A percentile compares a stretch with the other conserved stretches of the same genome.
These are phyloP conservation scores for Closterium sp. DNA, from an alignment of 139 green algal species.

Conservation along the genomic window DNA sequence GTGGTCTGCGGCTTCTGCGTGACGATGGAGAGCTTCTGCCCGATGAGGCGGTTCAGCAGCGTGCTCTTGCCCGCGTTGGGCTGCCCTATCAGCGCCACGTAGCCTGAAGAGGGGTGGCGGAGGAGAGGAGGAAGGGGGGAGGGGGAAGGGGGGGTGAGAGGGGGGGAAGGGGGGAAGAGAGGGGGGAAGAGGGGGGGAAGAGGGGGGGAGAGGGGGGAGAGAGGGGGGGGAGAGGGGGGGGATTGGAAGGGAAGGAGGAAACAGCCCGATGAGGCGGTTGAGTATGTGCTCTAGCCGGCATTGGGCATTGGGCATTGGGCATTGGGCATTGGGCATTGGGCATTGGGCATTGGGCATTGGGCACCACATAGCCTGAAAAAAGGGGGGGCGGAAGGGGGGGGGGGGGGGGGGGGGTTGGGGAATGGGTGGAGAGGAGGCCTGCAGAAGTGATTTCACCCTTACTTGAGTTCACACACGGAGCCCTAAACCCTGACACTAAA, in stretches of 20 bases:
- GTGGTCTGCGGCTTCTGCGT: constrained; percentile 93
- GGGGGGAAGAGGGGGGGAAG: background rate
- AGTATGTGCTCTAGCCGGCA: too few species aligned
- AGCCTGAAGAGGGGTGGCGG: constrained; percentile 18
- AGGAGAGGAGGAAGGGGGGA: too few species aligned
- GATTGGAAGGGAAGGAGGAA: too few species aligned
- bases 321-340: too few species aligned
- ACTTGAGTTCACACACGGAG: background rate
- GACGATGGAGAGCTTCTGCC: constrained; percentile 92
- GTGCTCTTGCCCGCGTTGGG: constrained; percentile 91
- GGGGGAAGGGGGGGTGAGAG: background rate
- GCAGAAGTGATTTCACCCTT: background rate
- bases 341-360: too few species aligned
- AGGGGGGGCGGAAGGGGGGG: too few species aligned
- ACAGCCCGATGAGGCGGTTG: too few species aligned
- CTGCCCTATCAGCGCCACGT: constrained; percentile 69
- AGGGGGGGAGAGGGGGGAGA: too few species aligned
- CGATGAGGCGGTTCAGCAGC: constrained; percentile 89
- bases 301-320: too few species aligned
- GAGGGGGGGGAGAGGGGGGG: too few species aligned
- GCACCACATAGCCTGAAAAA: too few species aligned
- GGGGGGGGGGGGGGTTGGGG: too few species aligned
- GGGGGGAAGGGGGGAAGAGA: background rate
- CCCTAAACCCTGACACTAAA: background rate
- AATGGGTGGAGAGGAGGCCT: background rate